Evolutionary conservation across 345 rosid genomes (phyloP).

Genomic region (Gossypium mustelinum): DNA sequence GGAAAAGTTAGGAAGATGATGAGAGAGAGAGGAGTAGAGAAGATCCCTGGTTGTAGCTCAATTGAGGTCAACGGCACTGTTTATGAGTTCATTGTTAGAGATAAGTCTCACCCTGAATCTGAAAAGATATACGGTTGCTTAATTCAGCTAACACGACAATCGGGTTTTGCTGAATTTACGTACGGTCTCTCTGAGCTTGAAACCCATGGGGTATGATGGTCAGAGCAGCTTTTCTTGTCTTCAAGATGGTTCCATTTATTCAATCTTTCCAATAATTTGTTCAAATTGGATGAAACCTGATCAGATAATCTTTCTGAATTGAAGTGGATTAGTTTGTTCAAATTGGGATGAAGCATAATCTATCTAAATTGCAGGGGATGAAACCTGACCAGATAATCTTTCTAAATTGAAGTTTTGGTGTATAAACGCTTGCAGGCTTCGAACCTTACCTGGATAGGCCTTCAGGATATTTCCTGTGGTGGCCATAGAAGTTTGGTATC

Average conservation of each 20-base stretch:
- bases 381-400: no score
- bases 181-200: conserved; percentile 20
- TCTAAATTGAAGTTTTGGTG: no score
- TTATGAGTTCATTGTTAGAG: conserved; percentile 65
- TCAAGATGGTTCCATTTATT: not conserved
- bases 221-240: not conserved
- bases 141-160: conserved; percentile 39
- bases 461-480: no score
- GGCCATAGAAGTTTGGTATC: not conserved
- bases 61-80: conserved; percentile 62
- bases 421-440: no score
- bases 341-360: not conserved
- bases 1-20: conserved; percentile 57
- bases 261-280: not conserved
- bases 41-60: conserved; percentile 77
- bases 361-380: no score
- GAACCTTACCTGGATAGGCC: no score
- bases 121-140: conserved; percentile 54
- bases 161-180: conserved; percentile 17
- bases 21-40: conserved; percentile 67
- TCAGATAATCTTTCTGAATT: no score
- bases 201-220: not conserved
- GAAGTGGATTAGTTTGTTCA: not conserved
- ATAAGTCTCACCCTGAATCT: conserved; percentile 52
- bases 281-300: not conserved